Conservation (phyloP, 352 stramenopile genomes). For the Phytophthora citricola region DNA sequence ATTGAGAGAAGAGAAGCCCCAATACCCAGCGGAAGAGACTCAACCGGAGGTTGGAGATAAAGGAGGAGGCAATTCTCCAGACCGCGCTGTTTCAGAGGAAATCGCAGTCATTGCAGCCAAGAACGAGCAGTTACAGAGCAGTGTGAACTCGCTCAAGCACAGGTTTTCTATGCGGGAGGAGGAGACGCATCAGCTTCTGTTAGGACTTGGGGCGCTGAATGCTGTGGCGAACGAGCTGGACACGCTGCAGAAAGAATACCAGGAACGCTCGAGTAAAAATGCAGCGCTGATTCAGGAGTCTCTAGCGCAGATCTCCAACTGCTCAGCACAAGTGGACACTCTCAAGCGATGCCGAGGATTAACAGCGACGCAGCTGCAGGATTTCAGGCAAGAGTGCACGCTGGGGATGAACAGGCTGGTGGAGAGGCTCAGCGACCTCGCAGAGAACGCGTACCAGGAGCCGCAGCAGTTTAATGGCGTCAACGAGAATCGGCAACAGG, state of each 20-base stretch:
- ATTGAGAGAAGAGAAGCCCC: slow-evolving; percentile 19
- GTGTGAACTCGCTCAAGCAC: slow-evolving; percentile 49
- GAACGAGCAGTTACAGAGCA: slow-evolving; percentile 49
- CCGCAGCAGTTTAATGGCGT: slow-evolving; percentile 10
- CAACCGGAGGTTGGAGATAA: slow-evolving; percentile 4
- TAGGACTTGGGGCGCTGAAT: slow-evolving; percentile 44
- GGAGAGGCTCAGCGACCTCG: slow-evolving; percentile 46
- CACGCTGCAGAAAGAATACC: slow-evolving; percentile 54
- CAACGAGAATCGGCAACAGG: slow-evolving; percentile 29
- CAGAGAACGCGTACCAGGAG: slow-evolving; percentile 23
- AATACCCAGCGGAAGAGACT: neutral
- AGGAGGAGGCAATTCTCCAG: neutral
- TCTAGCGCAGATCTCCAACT: slow-evolving; percentile 57
- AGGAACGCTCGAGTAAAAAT: slow-evolving; percentile 52
- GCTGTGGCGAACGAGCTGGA: slow-evolving; percentile 49
- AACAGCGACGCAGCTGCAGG: slow-evolving; percentile 47
- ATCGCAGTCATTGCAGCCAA: slow-evolving; percentile 40
- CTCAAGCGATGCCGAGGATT: slow-evolving; percentile 43
- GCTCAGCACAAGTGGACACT: slow-evolving; percentile 55
- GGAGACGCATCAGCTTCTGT: slow-evolving; percentile 46
- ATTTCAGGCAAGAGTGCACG: slow-evolving; percentile 50
- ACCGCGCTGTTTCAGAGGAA: slow-evolving; percentile 22
- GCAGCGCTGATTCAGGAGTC: slow-evolving; percentile 57
- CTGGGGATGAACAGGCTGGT: slow-evolving; percentile 57
- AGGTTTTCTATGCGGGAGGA: slow-evolving; percentile 43